Base-by-base conservation (phyloP, 2,329 filamentous ascomycete species). In the Xylariales sp. region DNA sequence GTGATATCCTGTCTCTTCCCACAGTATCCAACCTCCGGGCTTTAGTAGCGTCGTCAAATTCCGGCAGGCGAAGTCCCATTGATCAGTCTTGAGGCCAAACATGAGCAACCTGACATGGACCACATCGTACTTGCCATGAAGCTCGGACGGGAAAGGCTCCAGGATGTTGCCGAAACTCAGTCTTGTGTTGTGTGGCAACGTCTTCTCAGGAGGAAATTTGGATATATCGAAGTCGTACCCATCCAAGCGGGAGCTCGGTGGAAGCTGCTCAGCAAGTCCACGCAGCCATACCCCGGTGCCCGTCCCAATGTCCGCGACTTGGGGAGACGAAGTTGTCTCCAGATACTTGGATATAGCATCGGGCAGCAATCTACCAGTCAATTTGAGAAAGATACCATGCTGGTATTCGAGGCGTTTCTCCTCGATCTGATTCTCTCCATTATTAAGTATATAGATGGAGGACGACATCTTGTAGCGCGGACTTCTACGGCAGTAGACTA, bases 211-310 rank as follows among this genome's bases (percentile, higher is more conserved):
- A 7, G 44, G 47, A 20, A 50, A 50, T 38, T 47, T 51, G 24
- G 42, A 38, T 7, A 29, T 28, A 27, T 47, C 43, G 19, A 38
- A 46, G 16, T 51, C 49, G 12, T 50, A 36, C 4, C 48, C 46
- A 28, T 49, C 40, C 4, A 51, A 14, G 32, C 43, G 42, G 15
- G 48, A 46, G 5, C 44, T 44, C 11, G 24, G 14, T 12, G 44
- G 47, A 3, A 51, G 38, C 18, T 22, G 31, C 22, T 31, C 37
- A 4, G 47, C 40, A 11, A 50, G 31, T 6, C 46, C 44, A 4
- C n/a, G 31, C 8, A 50, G 29, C 48, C 47, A 51, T 8, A 49
- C 39, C 11, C 24, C 43, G 6, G 46, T 40, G 4, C 47, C 47
- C 4, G 49, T 48, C 9, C 29, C 29, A 10, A 32, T 14, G 14